A percentile compares a stretch with the other conserved stretches of the same genome.
Evolutionary conservation across 139 green algal species (phyloP).

Genomic region (Closterium sp.): DNA sequence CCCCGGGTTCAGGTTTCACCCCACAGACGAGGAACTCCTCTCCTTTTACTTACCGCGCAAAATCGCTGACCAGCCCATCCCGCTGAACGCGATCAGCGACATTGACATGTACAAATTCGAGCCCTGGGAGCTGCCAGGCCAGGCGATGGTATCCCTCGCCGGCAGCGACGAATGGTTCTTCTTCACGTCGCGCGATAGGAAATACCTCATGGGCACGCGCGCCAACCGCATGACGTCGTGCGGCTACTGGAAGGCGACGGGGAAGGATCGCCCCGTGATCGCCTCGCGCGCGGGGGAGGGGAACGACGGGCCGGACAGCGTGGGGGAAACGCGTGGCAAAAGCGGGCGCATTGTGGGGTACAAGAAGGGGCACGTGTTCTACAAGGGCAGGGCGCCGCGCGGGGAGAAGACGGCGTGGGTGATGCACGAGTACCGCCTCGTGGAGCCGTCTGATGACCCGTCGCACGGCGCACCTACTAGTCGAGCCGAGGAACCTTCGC

Average conservation of each 20-base stretch:
- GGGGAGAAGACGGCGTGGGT: slow-evolving; percentile 4
- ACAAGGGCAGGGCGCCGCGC: neutral
- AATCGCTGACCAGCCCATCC: neutral
- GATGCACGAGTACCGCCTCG: slow-evolving; percentile 14
- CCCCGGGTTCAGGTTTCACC: neutral
- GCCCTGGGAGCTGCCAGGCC: neutral
- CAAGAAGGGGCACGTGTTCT: neutral
- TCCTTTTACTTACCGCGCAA: neutral
- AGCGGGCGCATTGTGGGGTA: neutral
- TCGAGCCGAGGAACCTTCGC: neutral
- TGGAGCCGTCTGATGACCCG: neutral
- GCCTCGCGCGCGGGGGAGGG: neutral
- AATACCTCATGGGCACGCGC: neutral
- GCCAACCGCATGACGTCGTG: neutral
- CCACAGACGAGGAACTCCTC: slow-evolving; percentile 1
- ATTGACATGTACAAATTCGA: slow-evolving; percentile 12
- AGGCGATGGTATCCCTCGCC: neutral
- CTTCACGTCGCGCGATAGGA: neutral
- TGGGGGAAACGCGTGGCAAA: neutral
- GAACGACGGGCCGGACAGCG: neutral
- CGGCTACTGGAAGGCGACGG: slow-evolving; percentile 15
- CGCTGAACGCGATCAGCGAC: neutral
- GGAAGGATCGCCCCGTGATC: neutral
- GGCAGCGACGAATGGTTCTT: neutral
- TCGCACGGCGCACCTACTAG: no score